Percentiles rank a stretch among this genome's conserved stretches.
Conservation (phyloP, 2,329 filamentous ascomycete genomes). For the Xylaria sp. region DNA sequence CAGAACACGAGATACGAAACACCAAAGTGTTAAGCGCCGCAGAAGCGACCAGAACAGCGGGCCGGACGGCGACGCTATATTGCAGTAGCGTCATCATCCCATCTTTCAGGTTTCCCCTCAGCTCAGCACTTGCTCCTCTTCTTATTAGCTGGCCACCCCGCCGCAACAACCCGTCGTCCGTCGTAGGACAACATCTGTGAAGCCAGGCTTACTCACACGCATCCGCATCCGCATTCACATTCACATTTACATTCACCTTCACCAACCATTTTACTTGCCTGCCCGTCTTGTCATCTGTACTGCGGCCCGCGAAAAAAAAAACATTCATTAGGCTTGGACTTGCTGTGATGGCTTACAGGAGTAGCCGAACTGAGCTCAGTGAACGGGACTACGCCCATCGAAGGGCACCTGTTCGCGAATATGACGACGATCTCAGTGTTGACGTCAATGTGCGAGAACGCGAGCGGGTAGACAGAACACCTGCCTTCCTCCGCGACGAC, state of each 20-base stretch:
- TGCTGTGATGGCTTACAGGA: slow-evolving; percentile 43
- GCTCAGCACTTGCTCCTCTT: slow-evolving; percentile 21
- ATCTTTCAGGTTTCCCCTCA: slow-evolving; percentile 31
- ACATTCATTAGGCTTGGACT: slow-evolving; percentile 17
- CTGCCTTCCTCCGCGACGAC: slow-evolving; percentile 64
- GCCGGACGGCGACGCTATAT: slow-evolving; percentile 15
- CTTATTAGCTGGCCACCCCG: slow-evolving; percentile 19
- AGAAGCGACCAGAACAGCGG: slow-evolving; percentile 20
- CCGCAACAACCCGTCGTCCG: slow-evolving; percentile 19
- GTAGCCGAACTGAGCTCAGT: slow-evolving; percentile 54
- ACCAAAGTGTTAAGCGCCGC: slow-evolving; percentile 9
- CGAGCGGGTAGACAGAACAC: slow-evolving; percentile 57
- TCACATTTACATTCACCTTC: background rate
- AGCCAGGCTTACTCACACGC: slow-evolving; percentile 18
- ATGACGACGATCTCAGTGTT: slow-evolving; percentile 49
- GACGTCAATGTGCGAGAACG: slow-evolving; percentile 57
- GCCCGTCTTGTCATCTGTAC: background rate
- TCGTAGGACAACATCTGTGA: slow-evolving; percentile 7
- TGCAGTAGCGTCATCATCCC: slow-evolving; percentile 33
- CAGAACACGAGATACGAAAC: background rate
- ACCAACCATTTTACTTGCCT: background rate
- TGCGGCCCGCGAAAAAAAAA: background rate
- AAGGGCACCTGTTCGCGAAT: slow-evolving; percentile 49
- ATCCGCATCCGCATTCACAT: background rate
- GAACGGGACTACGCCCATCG: slow-evolving; percentile 57